These are phyloP conservation scores for Aspergillus pseudonomiae DNA, from an alignment of 2,329 filamentous ascomycete genomes.

Conservation along the genomic window DNA sequence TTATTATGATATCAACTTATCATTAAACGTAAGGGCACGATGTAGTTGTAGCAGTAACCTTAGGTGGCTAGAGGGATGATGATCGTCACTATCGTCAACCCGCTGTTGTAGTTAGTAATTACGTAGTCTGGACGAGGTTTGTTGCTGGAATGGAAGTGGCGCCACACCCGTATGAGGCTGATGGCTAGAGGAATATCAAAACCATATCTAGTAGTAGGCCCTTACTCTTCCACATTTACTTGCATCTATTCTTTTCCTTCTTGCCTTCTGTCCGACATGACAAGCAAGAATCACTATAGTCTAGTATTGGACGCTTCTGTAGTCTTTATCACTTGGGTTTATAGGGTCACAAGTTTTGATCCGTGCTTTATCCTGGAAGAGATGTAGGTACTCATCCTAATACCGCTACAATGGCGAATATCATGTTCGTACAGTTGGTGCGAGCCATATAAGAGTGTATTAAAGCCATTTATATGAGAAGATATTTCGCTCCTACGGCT, in stretches of 20 bases:
- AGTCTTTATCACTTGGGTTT: not conserved
- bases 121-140: not conserved
- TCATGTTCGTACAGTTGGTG: not conserved
- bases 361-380: not conserved
- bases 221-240: not conserved
- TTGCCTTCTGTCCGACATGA: not conserved
- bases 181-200: not conserved
- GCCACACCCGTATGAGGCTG: not conserved
- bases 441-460: not conserved
- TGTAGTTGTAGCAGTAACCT: too few species aligned
- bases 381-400: not conserved
- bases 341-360: not conserved
- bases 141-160: not conserved
- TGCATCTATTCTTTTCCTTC: not conserved
- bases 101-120: not conserved
- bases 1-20: not conserved
- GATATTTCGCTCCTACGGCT: not conserved
- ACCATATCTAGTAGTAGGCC: not conserved
- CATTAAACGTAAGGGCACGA: not conserved
- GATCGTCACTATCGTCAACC: not conserved
- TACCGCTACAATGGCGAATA: not conserved
- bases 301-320: not conserved
- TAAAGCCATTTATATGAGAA: not conserved
- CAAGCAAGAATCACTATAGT: not conserved
- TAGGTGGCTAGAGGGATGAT: not conserved